These are phyloP conservation scores for Globisporangium abappressorium DNA, from an alignment of 352 stramenopile species.

Conservation along the genomic window DNA sequence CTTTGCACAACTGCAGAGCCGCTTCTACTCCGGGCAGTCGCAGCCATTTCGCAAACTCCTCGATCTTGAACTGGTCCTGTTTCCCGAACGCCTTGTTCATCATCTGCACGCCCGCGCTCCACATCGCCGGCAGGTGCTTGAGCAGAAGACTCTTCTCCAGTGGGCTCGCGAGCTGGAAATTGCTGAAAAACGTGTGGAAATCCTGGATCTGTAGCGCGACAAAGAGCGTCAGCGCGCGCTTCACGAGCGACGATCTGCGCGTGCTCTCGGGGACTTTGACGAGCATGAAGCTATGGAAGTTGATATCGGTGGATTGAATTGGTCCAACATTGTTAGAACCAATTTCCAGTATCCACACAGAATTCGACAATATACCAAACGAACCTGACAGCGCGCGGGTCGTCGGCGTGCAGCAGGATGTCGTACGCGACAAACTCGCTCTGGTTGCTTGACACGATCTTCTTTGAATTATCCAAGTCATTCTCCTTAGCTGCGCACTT, in stretches of 20 bases:
- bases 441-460: neutral
- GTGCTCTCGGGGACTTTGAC: conserved; percentile 27
- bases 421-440: conserved; percentile 55
- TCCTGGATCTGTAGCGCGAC: conserved; percentile 53
- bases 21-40: conserved; percentile 17
- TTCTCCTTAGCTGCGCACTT: neutral
- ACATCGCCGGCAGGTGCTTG: conserved; percentile 40
- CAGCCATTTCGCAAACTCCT: conserved; percentile 38
- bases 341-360: neutral
- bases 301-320: neutral
- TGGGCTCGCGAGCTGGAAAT: conserved; percentile 25
- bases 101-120: conserved; percentile 30
- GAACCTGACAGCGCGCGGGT: conserved; percentile 39
- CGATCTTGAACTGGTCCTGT: conserved; percentile 45
- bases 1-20: conserved; percentile 33
- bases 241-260: conserved; percentile 20
- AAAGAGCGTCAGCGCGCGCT: conserved; percentile 44
- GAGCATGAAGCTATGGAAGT: conserved; percentile 24
- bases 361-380: neutral
- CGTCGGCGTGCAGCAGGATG: conserved; percentile 54
- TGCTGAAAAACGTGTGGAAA: conserved; percentile 28
- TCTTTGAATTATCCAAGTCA: conserved; percentile 11
- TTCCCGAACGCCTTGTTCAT: conserved; percentile 69
- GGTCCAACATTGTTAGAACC: neutral
- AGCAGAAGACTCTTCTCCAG: conserved; percentile 43